Evolutionary conservation across 345 rosid species (phyloP), one percentile per base, ranked within the genome.

Genomic region (Leavenworthia alabamica): DNA sequence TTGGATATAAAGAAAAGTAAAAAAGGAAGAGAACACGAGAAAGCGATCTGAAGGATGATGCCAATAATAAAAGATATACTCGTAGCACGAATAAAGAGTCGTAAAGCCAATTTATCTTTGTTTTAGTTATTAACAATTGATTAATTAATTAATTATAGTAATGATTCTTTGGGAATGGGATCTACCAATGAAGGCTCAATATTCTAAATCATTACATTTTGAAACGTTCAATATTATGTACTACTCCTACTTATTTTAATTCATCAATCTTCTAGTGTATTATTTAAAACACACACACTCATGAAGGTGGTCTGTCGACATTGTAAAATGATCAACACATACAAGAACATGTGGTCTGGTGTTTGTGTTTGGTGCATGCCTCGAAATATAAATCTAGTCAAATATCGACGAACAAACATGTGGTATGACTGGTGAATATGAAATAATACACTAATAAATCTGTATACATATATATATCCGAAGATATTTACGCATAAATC

Each of bases 21-120:
- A 3, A 62, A 41, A 35, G 8, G 37, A 17, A 12, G 49, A 53
- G 28, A 16, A 62, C 70, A 71, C 60, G 70, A 63, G 70, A 71
- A 56, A 71, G 60, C 42, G 70, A 71, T 71, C 65, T 24, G 60
- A 39, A 55, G 64, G 65, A 71, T 56, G 64, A 56, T 71, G 70
- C 66, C 53, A 70, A 37, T 64, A 62, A 36, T 62, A 68, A 60
- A 20, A 60, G 67, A 71, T 71, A 63, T 49, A 56, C 47, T 62
- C 64, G 22, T 63, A 22, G 64, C 75, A 63, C 75, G 64, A 70
- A 63, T 14, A 55, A 48, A n/a, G 56, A 63, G 70, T 70, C 64
- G n/a, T 23, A 55, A 56, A 62, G 74, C 70, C 16, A 40, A 56
- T 23, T 56, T 45, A 56, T 62, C 37, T 40, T 23, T 16, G 12